Percentiles rank a stretch among this genome's conserved stretches.
Evolutionary conservation across 371 early-diverging fungal genomes (phyloP).

Genomic region (Apophysomyces trapeziformis): DNA sequence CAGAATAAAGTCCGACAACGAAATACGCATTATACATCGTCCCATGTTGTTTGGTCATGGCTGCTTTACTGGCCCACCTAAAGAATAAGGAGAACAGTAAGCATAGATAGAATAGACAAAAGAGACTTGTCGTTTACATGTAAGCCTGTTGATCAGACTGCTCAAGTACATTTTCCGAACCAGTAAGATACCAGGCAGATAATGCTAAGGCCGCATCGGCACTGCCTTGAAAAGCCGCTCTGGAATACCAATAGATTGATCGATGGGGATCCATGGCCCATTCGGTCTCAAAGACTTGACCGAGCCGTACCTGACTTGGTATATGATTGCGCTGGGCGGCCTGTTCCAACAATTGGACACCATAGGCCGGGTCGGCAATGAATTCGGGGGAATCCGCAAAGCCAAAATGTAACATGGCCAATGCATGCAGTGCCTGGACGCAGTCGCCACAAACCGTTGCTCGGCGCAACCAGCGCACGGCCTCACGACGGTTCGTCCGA

Average conservation of each 20-base stretch:
- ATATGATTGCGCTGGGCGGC: constrained; percentile 91
- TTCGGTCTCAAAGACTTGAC: constrained; percentile 89
- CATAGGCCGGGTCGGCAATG: constrained; percentile 78
- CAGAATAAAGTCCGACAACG: constrained; percentile 80
- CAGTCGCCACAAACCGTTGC: constrained; percentile 83
- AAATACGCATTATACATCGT: constrained; percentile 81
- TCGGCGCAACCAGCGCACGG: constrained; percentile 89
- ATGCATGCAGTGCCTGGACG: constrained; percentile 84
- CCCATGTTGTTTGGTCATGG: constrained; percentile 40
- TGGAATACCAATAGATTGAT: constrained; percentile 96
- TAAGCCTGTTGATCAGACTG: constrained; percentile 88
- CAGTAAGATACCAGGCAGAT: constrained; percentile 90
- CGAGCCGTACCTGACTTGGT: constrained; percentile 90
- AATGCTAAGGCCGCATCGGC: constrained; percentile 83
- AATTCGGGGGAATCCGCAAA: constrained; percentile 26
- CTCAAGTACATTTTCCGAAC: constrained; percentile 72
- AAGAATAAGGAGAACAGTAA: not conserved
- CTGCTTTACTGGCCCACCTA: constrained; percentile 30
- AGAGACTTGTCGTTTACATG: constrained; percentile 29
- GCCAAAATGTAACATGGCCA: constrained; percentile 82
- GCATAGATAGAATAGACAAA: not conserved
- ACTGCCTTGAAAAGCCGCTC: constrained; percentile 83
- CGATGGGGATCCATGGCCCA: constrained; percentile 75
- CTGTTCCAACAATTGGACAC: constrained; percentile 81
- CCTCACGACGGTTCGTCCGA: constrained; percentile 85